Base-by-base conservation (phyloP, 2,329 filamentous ascomycete genomes). In the Endocalyx cinctus region DNA sequence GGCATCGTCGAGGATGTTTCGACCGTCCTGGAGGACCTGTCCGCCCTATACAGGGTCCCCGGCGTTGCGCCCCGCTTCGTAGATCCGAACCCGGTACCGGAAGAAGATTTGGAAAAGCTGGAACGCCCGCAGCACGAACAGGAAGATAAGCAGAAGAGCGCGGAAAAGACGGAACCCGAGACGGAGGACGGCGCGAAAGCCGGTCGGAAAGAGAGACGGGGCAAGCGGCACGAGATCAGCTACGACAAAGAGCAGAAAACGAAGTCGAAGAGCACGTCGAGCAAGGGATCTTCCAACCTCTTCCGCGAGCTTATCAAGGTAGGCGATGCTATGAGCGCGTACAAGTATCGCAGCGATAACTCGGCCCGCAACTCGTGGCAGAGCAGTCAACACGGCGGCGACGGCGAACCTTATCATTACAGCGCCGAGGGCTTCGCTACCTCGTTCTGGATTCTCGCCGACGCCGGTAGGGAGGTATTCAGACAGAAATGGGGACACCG, bases 341-440 rank as follows among this genome's bases (percentile, higher is more conserved):
- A 55, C 35, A 43, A 62, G 51, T 51, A 48, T 29, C 39, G 48
- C 12, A 45, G 44, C 34, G 32, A 46, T 15, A 45, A 41, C 19
- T 40, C 28, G 2, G 41, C 45, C 5, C 58, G 72, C 18, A 75
- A 76, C 50, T 68, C 61, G 10, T 77, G 72, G 72, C 72, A 76
- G 46, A 50, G 48, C 3, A 61, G 63, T 18, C 72, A 77, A 46
- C 60, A 54, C 5, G 72, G 72, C 18, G 73, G 72, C 2, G 33
- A 61, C 16, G 70, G 67, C 11, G 72, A 77, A 47, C 71, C 71
- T 2, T 77, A 66, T 39, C 70, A 74, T 50, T 66, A 72, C 39
- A 58, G 69, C 32, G 42, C 64, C 0, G 60, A 60, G 2, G 72
- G 70, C 2, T 57, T 73, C 33, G 58, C 63, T 4, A 51, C 57